phyloP scores from a whole-genome alignment of 352 stramenopile species.

The Plasmopara muralis region DNA sequence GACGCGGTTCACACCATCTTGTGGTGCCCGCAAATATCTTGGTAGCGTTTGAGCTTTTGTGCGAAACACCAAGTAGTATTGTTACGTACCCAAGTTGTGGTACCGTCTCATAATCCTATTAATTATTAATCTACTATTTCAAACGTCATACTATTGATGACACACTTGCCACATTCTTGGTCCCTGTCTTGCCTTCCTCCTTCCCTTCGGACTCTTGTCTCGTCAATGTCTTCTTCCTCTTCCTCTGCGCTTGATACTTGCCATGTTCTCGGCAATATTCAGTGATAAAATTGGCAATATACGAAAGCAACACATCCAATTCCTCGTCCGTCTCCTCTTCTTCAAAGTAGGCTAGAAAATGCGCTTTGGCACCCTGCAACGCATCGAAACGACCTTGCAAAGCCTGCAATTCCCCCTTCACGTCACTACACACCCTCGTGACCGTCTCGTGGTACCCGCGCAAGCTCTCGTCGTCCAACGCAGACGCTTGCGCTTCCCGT shows the following conservation, averaged over 20 bases:
- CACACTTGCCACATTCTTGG: neutral
- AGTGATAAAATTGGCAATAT: constrained; percentile 68
- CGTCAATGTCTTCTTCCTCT: constrained; percentile 18
- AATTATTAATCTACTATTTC: too few species aligned
- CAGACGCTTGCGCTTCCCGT: constrained; percentile 34
- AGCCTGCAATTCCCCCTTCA: constrained; percentile 48
- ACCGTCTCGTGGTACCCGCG: constrained; percentile 37
- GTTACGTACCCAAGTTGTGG: too few species aligned
- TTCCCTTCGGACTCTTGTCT: neutral
- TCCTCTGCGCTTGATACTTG: constrained; percentile 56
- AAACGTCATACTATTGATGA: too few species aligned
- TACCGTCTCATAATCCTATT: too few species aligned
- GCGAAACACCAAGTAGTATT: too few species aligned
- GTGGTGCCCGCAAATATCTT: too few species aligned
- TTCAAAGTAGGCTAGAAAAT: constrained; percentile 80
- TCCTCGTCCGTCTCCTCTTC: constrained; percentile 76
- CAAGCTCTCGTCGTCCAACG: constrained; percentile 30
- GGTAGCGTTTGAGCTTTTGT: too few species aligned
- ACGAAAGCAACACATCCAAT: constrained; percentile 60
- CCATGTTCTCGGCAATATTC: constrained; percentile 68
- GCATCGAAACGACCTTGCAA: constrained; percentile 46
- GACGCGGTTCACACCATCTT: neutral
- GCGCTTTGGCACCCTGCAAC: constrained; percentile 52
- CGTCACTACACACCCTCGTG: constrained; percentile 51
- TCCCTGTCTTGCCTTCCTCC: too few species aligned